Conservation (phyloP, 129 eudicot genomes). For the Lactuca sativa region DNA sequence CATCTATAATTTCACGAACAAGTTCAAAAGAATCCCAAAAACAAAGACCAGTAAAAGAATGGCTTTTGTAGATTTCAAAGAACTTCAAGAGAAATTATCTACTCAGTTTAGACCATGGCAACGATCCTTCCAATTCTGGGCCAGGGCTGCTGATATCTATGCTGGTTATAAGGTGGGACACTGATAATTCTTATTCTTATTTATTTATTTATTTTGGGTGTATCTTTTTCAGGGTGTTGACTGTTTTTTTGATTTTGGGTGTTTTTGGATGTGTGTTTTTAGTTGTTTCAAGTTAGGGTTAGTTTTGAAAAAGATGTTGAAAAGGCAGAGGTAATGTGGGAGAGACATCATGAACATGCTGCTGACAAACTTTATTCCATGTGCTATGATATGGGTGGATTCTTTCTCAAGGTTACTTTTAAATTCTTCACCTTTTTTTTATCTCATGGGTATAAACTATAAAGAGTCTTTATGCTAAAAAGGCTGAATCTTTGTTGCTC, state of each 20-base stretch:
- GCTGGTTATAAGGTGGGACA: slow-evolving; percentile 80
- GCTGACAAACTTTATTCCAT: slow-evolving; percentile 88
- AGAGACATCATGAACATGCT: slow-evolving; percentile 91
- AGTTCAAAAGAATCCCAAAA: slow-evolving; percentile 6
- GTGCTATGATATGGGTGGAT: slow-evolving; percentile 95
- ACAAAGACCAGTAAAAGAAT: slow-evolving; percentile 17
- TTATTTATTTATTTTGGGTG: not conserved
- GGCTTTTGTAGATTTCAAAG: slow-evolving; percentile 53
- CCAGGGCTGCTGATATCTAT: slow-evolving; percentile 87
- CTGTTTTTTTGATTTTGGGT: slow-evolving; percentile 11
- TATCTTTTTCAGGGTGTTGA: not conserved
- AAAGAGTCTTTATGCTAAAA: slow-evolving; percentile 2
- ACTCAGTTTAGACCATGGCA: slow-evolving; percentile 64
- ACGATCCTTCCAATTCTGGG: slow-evolving; percentile 90
- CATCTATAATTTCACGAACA: slow-evolving; percentile 8
- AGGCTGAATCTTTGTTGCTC: slow-evolving; percentile 1
- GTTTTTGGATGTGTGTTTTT: slow-evolving; percentile 15
- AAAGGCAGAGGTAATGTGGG: slow-evolving; percentile 97
- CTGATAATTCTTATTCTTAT: not conserved
- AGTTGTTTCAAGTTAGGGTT: slow-evolving; percentile 88
- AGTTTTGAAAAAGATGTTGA: slow-evolving; percentile 78
- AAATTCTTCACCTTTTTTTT: not conserved
- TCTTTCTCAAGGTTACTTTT: slow-evolving; percentile 81
- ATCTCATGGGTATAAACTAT: not conserved
- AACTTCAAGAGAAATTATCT: slow-evolving; percentile 54